A percentile compares a stretch with the other conserved stretches of the same genome.
Conservation (phyloP, 768 basidiomycete species). For the Amanita muscaria region DNA sequence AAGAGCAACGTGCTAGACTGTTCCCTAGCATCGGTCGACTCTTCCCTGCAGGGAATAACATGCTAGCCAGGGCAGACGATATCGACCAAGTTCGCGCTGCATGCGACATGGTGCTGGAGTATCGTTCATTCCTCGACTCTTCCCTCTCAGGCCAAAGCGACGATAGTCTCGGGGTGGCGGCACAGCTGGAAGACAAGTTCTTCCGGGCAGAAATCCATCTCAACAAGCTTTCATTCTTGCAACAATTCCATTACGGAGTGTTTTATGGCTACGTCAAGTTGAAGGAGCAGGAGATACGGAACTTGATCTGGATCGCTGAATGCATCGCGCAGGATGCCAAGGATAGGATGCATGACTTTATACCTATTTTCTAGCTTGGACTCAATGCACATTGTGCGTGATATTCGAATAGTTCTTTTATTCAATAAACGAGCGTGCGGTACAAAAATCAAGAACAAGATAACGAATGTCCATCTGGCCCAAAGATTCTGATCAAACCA, state of each 20-base stretch:
- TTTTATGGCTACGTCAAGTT: conserved; percentile 90
- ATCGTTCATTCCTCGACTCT: conserved; percentile 77
- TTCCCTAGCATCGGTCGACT: conserved; percentile 92
- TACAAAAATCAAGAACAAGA: no score
- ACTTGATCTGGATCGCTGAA: conserved; percentile 91
- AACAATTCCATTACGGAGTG: conserved; percentile 92
- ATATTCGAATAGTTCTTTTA: no score
- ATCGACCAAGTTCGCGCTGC: conserved; percentile 85
- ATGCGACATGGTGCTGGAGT: conserved; percentile 85
- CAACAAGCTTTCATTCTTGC: conserved; percentile 92
- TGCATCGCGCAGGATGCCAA: conserved; percentile 96
- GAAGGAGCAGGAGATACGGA: conserved; percentile 87
- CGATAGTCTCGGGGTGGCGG: conserved; percentile 41
- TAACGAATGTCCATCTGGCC: conserved; percentile 96
- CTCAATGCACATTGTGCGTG: background rate
- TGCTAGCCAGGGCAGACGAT: conserved; percentile 89
- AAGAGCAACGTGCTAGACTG: conserved; percentile 89
- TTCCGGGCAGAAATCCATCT: conserved; percentile 89
- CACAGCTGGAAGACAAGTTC: conserved; percentile 86
- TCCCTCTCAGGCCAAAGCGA: conserved; percentile 20
- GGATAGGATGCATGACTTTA: conserved; percentile 92
- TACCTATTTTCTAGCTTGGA: conserved; percentile 68
- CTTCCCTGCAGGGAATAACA: conserved; percentile 93
- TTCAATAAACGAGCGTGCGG: no score
- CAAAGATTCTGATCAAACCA: conserved; percentile 99